Conservation (phyloP, 768 basidiomycete genomes). For the Lyophyllum semitale region DNA sequence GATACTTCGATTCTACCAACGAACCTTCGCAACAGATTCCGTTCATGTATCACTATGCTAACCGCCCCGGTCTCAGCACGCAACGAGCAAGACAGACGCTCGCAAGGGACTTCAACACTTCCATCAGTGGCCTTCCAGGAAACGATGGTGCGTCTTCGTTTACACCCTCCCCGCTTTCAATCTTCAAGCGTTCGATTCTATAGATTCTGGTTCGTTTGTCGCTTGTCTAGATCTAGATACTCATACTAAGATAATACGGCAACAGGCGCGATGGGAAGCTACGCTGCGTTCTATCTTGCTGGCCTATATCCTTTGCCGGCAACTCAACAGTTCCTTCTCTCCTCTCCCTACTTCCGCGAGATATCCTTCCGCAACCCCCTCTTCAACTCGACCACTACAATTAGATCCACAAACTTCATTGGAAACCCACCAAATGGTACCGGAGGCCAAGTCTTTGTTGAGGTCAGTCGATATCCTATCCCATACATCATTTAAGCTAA, state of each 20-base stretch:
- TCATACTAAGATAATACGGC: constrained; percentile 42
- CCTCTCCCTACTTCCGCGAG: constrained; percentile 47
- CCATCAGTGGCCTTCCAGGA: constrained; percentile 55
- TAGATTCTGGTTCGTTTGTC: constrained; percentile 31
- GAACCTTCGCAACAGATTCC: constrained; percentile 51
- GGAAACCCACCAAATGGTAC: no score
- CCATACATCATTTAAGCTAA: no score
- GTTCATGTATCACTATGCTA: constrained; percentile 52
- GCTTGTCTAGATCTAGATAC: no score
- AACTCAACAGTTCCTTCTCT: constrained; percentile 48
- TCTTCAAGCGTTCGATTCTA: constrained; percentile 38
- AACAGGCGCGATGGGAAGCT: constrained; percentile 55
- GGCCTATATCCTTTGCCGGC: constrained; percentile 52
- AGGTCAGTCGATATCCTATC: no score
- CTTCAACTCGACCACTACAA: constrained; percentile 42
- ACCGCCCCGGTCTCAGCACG: constrained; percentile 50
- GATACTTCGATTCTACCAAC: constrained; percentile 43
- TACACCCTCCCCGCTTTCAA: background rate
- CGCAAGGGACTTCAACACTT: constrained; percentile 47
- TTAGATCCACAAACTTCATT: no score
- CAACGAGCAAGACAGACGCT: constrained; percentile 45
- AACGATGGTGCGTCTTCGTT: constrained; percentile 53
- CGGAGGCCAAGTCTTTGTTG: no score
- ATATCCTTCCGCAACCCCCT: constrained; percentile 41
- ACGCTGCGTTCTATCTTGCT: constrained; percentile 50